These are phyloP conservation scores for Trebouxia sp. DNA, from an alignment of 139 green algal genomes.

Conservation along the genomic window DNA sequence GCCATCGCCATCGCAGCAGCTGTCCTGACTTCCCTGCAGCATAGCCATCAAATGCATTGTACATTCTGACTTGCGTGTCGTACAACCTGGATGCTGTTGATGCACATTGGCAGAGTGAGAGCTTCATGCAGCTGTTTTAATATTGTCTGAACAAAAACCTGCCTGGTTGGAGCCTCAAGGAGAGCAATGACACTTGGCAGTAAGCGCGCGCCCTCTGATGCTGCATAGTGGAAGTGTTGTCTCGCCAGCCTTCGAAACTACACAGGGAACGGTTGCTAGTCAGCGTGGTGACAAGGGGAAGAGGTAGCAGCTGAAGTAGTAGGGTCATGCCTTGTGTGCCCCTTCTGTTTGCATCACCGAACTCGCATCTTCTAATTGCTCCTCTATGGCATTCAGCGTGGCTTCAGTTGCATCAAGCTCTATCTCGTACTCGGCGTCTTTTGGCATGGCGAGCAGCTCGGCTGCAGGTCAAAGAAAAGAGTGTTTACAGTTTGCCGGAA, in stretches of 20 bases:
- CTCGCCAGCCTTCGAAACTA: not conserved
- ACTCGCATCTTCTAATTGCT: not conserved
- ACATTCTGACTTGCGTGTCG: no score
- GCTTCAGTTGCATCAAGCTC: constrained; percentile 1
- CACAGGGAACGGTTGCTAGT: no score
- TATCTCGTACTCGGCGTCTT: constrained; percentile 10
- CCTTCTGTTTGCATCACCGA: constrained; percentile 10
- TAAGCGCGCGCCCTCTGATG: not conserved
- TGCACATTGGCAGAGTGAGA: no score
- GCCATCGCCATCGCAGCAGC: constrained; percentile 20
- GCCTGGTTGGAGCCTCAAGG: constrained; percentile 4
- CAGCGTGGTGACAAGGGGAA: no score
- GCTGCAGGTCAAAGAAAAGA: no score
- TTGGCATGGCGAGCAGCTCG: not conserved
- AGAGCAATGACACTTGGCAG: not conserved
- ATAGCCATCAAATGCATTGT: not conserved
- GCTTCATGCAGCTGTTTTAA: no score
- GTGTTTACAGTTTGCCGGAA: no score
- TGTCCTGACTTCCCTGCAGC: constrained; percentile 2
- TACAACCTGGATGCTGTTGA: no score
- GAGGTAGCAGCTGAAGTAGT: no score
- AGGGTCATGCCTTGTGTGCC: not conserved
- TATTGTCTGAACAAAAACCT: no score
- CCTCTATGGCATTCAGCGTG: not conserved
- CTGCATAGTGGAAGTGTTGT: not conserved